These are phyloP conservation scores for Gossypium gossypioides DNA, from an alignment of 441 rosid species.

Conservation along the genomic window DNA sequence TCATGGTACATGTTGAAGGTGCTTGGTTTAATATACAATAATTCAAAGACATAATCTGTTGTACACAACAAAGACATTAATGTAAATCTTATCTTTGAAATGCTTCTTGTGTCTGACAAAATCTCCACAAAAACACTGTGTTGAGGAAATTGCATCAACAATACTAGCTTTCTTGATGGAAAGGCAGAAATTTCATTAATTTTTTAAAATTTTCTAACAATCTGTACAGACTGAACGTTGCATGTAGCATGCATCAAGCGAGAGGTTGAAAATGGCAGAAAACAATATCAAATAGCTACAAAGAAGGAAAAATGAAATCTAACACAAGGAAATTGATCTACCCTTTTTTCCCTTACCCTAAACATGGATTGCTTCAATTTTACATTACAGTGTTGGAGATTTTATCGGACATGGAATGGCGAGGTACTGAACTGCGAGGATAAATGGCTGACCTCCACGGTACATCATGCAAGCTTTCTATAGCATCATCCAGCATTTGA, in stretches of 20 bases:
- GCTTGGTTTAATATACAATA: too few relatives aligned
- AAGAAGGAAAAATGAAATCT: not conserved
- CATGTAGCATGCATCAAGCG: not conserved
- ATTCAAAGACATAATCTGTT: not conserved
- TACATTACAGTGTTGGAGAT: not conserved
- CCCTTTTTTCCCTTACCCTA: not conserved
- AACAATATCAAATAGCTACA: not conserved
- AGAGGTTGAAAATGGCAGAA: not conserved
- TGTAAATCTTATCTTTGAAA: not conserved
- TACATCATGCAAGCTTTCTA: not conserved
- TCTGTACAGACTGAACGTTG: not conserved
- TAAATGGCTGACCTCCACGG: not conserved
- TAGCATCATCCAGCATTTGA: not conserved
- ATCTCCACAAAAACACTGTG: not conserved
- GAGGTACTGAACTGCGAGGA: not conserved
- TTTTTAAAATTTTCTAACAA: not conserved
- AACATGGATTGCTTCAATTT: not conserved
- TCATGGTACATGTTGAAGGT: not conserved
- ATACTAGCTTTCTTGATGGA: not conserved
- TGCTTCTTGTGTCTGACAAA: not conserved
- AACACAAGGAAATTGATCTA: not conserved
- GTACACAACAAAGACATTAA: not conserved
- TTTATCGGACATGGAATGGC: not conserved
- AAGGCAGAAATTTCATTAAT: not conserved
- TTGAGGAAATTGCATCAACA: not conserved